phyloP scores from a whole-genome alignment of 441 rosid genomes.

The Mallotus japonicus region DNA sequence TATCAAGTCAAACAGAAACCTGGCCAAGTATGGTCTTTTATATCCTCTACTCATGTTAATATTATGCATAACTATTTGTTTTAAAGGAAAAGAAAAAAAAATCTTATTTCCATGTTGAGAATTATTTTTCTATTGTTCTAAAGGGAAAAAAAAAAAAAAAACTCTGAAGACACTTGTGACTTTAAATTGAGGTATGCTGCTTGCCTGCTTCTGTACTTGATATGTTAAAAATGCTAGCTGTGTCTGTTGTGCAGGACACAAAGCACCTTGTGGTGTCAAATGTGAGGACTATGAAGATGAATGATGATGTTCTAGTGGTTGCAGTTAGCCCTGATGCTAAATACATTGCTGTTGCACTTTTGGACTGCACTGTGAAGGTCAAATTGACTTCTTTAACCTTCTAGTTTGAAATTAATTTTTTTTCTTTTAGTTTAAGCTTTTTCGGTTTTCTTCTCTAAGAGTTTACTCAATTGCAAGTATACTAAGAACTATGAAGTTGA shows the following conservation, averaged over 20 bases:
- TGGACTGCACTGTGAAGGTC: conserved; percentile 96
- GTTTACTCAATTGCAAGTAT: not conserved
- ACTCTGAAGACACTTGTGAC: not conserved
- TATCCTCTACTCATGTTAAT: conserved; percentile 2
- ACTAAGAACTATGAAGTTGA: not conserved
- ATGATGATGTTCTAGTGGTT: conserved; percentile 87
- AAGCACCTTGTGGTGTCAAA: conserved; percentile 64
- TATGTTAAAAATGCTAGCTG: conserved; percentile 16
- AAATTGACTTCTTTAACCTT: conserved; percentile 13
- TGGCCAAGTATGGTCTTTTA: conserved; percentile 50
- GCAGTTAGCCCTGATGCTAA: conserved; percentile 88
- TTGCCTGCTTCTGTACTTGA: not conserved
- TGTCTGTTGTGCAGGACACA: conserved; percentile 51
- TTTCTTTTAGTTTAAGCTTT: not conserved
- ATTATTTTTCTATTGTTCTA: too few relatives aligned
- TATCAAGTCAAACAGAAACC: conserved; percentile 64
- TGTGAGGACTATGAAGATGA: conserved; percentile 82
- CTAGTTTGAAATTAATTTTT: not conserved
- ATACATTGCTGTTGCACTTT: conserved; percentile 83
- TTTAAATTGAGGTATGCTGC: conserved; percentile 3
- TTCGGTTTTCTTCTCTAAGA: conserved; percentile 7
- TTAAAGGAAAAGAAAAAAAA: not conserved
- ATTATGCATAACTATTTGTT: not conserved
- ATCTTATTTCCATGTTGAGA: not conserved
- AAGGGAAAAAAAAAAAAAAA: too few relatives aligned